These are phyloP conservation scores for Citeromyces matritensis DNA, from an alignment of 805 yeast species.

Conservation along the genomic window DNA sequence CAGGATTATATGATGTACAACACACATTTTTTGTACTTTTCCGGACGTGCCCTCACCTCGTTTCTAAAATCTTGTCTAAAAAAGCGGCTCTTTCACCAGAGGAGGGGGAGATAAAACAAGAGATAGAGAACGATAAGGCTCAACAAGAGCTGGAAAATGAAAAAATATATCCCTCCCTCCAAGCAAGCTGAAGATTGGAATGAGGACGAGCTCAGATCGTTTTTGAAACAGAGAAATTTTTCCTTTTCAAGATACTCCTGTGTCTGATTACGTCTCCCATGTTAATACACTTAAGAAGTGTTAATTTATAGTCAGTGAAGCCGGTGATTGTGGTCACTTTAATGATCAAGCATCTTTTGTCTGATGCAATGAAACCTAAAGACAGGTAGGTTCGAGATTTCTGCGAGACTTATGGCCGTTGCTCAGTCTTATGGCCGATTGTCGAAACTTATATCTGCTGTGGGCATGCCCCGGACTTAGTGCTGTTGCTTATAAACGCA, in stretches of 20 bases:
- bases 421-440: no score
- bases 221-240: constrained; percentile 23
- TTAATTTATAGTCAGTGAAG: constrained; percentile 2
- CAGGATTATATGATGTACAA: no score
- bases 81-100: background rate
- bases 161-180: constrained; percentile 14
- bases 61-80: constrained; percentile 4
- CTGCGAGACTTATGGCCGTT: no score
- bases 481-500: no score
- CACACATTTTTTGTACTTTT: constrained; percentile 22
- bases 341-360: no score
- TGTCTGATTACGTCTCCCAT: constrained; percentile 28
- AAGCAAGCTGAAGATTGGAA: constrained; percentile 13
- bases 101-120: background rate
- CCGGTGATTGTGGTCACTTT: no score
- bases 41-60: constrained; percentile 34
- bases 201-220: constrained; percentile 18
- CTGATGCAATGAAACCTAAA: no score
- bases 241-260: constrained; percentile 28
- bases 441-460: no score
- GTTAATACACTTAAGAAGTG: constrained; percentile 23
- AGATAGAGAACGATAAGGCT: no score
- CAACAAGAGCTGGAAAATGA: constrained; percentile 5
- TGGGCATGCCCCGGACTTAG: no score
- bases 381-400: no score